A percentile compares a stretch with the other conserved stretches of the same genome.
These are phyloP conservation scores for Gamsiella multidivaricata DNA, from an alignment of 192 early-diverging fungal species.

Conservation along the genomic window DNA sequence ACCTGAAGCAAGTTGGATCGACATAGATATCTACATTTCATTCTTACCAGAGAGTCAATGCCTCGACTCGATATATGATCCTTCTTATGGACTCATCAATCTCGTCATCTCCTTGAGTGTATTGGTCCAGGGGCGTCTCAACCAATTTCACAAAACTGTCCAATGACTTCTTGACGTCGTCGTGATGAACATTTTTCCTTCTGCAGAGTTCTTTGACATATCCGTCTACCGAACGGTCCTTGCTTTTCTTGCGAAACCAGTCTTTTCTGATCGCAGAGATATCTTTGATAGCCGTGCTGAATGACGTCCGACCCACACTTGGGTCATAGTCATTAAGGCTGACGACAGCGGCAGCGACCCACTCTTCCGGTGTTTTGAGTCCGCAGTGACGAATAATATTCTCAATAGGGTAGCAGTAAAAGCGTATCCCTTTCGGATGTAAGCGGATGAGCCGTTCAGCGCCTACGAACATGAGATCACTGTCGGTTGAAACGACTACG, in stretches of 20 bases:
- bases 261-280: constrained; percentile 4
- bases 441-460: constrained; percentile 19
- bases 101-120: not conserved
- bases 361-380: constrained; percentile 19
- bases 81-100: constrained; percentile 23
- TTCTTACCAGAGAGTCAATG: constrained; percentile 14
- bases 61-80: constrained; percentile 21
- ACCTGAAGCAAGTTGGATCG: constrained; percentile 7
- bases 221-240: constrained; percentile 1
- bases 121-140: not conserved
- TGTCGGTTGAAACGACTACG: constrained; percentile 19
- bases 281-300: constrained; percentile 12
- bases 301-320: constrained; percentile 22
- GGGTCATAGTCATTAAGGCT: constrained; percentile 25
- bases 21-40: constrained; percentile 1
- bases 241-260: not conserved
- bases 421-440: constrained; percentile 6
- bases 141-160: constrained; percentile 16
- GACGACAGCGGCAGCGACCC: constrained; percentile 21
- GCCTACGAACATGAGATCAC: constrained; percentile 26
- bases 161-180: constrained; percentile 9
- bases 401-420: constrained; percentile 20
- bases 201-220: constrained; percentile 22
- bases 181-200: constrained; percentile 7
- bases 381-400: constrained; percentile 14